A percentile compares a stretch with the other conserved stretches of the same genome.
Conservation (phyloP, 495 filamentous ascomycete genomes). For the Ascobolus immersus region DNA sequence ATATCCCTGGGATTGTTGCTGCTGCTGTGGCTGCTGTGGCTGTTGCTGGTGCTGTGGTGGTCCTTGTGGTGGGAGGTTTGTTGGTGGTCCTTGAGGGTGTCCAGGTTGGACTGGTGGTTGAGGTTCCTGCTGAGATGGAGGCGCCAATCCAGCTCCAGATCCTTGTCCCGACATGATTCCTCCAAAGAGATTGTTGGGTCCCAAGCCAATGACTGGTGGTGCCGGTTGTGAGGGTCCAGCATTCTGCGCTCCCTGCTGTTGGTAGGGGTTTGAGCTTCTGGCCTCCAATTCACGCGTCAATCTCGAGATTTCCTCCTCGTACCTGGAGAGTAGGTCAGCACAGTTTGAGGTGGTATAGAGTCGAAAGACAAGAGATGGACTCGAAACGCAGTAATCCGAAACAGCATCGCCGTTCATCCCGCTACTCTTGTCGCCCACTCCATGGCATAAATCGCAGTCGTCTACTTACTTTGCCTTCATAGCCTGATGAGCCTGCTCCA, state of each 20-base stretch:
- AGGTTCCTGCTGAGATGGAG: slow-evolving; percentile 28
- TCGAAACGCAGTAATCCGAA: no score
- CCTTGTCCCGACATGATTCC: slow-evolving; percentile 85
- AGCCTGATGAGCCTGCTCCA: slow-evolving; percentile 63
- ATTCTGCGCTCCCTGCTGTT: slow-evolving; percentile 46
- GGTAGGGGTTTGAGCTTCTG: slow-evolving; percentile 37
- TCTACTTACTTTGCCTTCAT: slow-evolving; percentile 70
- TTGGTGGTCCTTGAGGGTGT: slow-evolving; percentile 20
- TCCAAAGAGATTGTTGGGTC: slow-evolving; percentile 72
- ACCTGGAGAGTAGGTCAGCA: slow-evolving; percentile 27
- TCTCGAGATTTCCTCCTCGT: slow-evolving; percentile 70
- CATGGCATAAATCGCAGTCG: no score
- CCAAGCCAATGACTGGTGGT: slow-evolving; percentile 70
- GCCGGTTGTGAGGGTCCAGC: slow-evolving; percentile 56
- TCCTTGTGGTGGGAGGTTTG: slow-evolving; percentile 27
- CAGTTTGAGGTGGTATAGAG: no score
- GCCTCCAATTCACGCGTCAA: slow-evolving; percentile 73
- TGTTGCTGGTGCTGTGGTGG: slow-evolving; percentile 32
- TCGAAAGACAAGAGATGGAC: no score
- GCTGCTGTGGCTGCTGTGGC: slow-evolving; percentile 35
- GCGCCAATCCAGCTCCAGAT: slow-evolving; percentile 60
- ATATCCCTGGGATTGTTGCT: slow-evolving; percentile 34
- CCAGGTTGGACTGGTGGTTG: slow-evolving; percentile 27
- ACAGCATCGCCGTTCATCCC: no score
- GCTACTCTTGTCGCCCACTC: no score